Evolutionary conservation across 139 green algal species (phyloP), one percentile per base, ranked within the genome.

Genomic region (Chara braunii): DNA sequence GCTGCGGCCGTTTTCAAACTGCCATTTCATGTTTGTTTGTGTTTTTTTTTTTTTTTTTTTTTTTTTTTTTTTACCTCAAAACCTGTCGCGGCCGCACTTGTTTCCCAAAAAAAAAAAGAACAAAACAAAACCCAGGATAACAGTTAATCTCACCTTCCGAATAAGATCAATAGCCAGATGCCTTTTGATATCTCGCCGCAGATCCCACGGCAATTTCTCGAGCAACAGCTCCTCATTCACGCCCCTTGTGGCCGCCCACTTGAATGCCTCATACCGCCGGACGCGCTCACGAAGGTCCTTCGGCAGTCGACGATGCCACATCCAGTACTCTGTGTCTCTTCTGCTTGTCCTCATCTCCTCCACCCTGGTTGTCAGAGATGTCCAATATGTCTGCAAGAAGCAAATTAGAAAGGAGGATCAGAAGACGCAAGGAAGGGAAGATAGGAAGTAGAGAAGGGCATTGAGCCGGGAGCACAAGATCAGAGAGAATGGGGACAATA

Each of bases 181-280:
- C 24, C 50, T 28, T 30, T 58, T 58, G 50, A 58, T 58, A 26
- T 58, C 50, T 11, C 50, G 50, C 50, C 11, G 11, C 24, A 58
- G 50, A 58, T 58, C 50, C 50, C n/a, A 12, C 24, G 50, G 50
- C 11, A 58, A 14, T 11, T 11, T 12, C n/a, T 11, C 50, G 11
- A 58, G 50, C 50, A 58, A 26, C 50, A 11, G 11, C 50, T 58
- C 50, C 50, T 58, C 50, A 14, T 58, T 30, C 50, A 58, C 50
- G 11, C 50, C 50, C 11, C 12, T 28, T 11, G 12, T 58, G 12
- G 50, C 50, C 24, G 11, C 14, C 50, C 50, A 58, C 50, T 58
- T 58, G 50, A 36, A 58, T 11, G 12, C 24, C 24, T 58, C 50
- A 14, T 51, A 58, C 11, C 12, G 50, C 11, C 50, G 11, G 50